Base-by-base conservation (phyloP, 75 land plant genomes). In the Sequoia sempervirens region DNA sequence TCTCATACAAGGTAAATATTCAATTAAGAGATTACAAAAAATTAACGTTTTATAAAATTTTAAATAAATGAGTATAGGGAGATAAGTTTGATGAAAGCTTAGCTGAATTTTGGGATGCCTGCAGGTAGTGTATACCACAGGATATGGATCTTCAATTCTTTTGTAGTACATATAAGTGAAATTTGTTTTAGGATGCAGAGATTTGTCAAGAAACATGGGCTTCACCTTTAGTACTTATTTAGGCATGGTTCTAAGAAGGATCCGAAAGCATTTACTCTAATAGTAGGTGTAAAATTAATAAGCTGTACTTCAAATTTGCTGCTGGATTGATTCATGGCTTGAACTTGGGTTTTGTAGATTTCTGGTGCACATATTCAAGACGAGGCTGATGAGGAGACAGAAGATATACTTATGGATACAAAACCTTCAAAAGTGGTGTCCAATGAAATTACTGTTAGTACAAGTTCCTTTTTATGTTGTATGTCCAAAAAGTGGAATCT, bases 361-460 rank as follows among this genome's bases (percentile, higher is more conserved):
- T 75, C 75, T 85, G 92, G 88, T 30, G 87, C 52, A 32, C 92
- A 89, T 82, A 54, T 86, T 3, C 88, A 92, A 75, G 89, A 90
- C 70, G 93, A 89, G 75, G 70, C 89, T 83, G 98, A 96, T 80
- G 93, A 92, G 76, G 89, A 85, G 76, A 83, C 92, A 23, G 98
- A 93, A 58, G 89, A 89, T 72, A 87, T 96, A 84, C 89, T 95
- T 43, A 85, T 96, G 82, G 90, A 90, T 83, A 89, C 89, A 28
- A 90, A 85, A 50, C 98, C 96, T 75, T 94, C 98, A 69, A 96
- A 96, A 94, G 96, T 96, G 84, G 89, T 94, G 82, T 91, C 92
- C 41, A 88, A 80, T 81, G 98, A 96, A 50, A 80, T 92, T 79
- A 93, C 94, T 66, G 98, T 96, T 89, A 86, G 98, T 89, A 28